Conservation (phyloP, 1,284 basidiomycete genomes). For the Tilletia setariae region DNA sequence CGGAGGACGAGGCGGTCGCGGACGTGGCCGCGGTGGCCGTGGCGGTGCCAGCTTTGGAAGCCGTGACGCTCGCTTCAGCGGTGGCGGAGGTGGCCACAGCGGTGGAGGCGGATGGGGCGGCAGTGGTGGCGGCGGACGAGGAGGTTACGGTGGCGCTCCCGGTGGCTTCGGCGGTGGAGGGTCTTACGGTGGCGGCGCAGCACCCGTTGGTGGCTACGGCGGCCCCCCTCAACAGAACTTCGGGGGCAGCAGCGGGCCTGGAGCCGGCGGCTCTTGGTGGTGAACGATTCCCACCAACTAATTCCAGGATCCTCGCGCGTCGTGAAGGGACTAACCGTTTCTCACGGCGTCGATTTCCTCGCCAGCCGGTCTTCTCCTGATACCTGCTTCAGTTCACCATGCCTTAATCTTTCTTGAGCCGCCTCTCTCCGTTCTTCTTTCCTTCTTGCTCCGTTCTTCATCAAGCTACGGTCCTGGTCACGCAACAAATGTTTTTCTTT, state of each 20-base stretch:
- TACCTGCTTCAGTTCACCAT: too few species aligned
- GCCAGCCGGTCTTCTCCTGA: too few species aligned
- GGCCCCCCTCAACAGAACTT: constrained; percentile 23
- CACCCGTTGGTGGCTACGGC: constrained; percentile 19
- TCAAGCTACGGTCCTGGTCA: too few species aligned
- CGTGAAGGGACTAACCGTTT: too few species aligned
- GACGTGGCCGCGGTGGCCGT: constrained; percentile 58
- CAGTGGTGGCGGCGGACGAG: constrained; percentile 1
- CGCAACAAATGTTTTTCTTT: too few species aligned
- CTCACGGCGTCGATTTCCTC: too few species aligned
- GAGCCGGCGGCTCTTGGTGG: constrained; percentile 25
- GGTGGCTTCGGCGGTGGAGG: constrained; percentile 33
- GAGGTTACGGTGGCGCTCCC: constrained; percentile 36
- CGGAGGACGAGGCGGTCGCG: constrained; percentile 60
- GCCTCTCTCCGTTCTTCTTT: too few species aligned
- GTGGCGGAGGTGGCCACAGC: constrained; percentile 27
- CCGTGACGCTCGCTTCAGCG: constrained; percentile 52
- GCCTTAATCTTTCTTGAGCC: too few species aligned
- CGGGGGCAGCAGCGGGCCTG: constrained; percentile 18
- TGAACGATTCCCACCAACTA: constrained; percentile 14
- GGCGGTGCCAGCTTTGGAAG: constrained; percentile 53
- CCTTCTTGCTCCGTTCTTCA: too few species aligned
- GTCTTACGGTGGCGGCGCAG: constrained; percentile 21
- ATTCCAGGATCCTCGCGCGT: too few species aligned
- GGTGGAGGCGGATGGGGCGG: constrained; percentile 4